These are phyloP conservation scores for Cucurbita argyrosperma DNA, from an alignment of 306 rosid genomes.

Conservation along the genomic window DNA sequence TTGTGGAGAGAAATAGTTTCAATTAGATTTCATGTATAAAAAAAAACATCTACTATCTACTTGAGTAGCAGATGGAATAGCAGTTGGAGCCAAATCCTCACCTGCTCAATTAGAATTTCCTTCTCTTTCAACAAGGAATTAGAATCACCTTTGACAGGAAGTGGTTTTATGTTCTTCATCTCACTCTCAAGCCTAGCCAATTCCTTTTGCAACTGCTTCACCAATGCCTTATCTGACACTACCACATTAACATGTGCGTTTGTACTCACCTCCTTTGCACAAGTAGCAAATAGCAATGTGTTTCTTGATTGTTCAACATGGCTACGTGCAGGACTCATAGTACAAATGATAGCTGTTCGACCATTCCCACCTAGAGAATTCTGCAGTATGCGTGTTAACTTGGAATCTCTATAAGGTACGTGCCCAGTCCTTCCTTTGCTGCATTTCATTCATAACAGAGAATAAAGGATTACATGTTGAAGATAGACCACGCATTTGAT, in stretches of 20 bases:
- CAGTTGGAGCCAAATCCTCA: conserved; percentile 8
- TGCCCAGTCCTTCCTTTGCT: conserved; percentile 78
- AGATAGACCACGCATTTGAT: background rate
- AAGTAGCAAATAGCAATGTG: conserved; percentile 67
- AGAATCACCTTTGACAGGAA: conserved; percentile 1
- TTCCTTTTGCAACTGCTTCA: conserved; percentile 61
- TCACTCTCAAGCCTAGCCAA: conserved; percentile 58
- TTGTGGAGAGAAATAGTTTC: background rate
- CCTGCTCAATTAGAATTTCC: conserved; percentile 69
- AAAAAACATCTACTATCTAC: too few relatives aligned
- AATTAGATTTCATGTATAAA: background rate
- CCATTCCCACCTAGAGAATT: conserved; percentile 90
- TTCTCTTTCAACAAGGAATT: conserved; percentile 44
- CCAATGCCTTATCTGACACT: conserved; percentile 71
- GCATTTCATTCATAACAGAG: conserved; percentile 12
- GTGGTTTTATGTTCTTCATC: conserved; percentile 34
- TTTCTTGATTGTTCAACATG: conserved; percentile 83
- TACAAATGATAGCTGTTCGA: conserved; percentile 87
- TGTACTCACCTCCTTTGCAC: conserved; percentile 78
- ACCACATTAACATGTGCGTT: conserved; percentile 72
- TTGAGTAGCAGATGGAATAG: background rate
- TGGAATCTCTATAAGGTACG: conserved; percentile 80
- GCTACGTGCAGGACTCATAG: conserved; percentile 70
- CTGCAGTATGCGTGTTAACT: conserved; percentile 81
- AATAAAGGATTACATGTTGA: background rate